Evolutionary conservation across 805 yeast species (phyloP), one percentile per base, ranked within the genome.

Genomic region (Wickerhamiella lipophila): DNA sequence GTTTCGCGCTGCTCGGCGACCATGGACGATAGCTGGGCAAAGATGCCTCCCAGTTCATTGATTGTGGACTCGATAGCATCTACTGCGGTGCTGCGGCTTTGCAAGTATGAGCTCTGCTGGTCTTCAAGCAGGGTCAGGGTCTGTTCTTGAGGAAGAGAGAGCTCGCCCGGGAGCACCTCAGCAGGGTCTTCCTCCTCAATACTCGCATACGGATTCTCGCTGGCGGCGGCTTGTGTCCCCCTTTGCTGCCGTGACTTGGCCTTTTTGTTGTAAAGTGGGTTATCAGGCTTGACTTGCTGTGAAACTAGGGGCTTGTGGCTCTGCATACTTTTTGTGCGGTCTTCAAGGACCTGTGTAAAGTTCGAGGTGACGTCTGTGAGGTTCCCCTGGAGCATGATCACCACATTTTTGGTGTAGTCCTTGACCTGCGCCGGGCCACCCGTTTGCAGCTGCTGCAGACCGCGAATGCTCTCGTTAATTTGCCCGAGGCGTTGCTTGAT

Each of bases 31-130:
- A 92, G 72, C 65, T 92, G 98, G 58, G 84, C 89, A 68, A 92
- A 92, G 52, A 92, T 72, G 45, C 83, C 82, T 39, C 98, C 98
- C 44, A 92, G 95, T 64, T 92, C 97, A 60, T 89, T 89, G 53
- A 92, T 92, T 0, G 98, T 92, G n/a, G 86, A 75, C 63, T 92
- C 98, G 46, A 92, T 92, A 0, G 96, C 85, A 61, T 89, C 97
- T 46, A 92, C 96, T 0, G 98, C 98, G 42, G 79, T 64, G 58
- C 79, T 81, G 59, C 98, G 74, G 56, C 83, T 92, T 58, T 80
- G 89, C 49, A 88, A 68, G 61, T 92, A 92, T 49, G 72, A 72
- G 50, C 68, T 67, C 55, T 77, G 78, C 57, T 86, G 94, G 64
- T 88, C 95, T 58, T 89, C 96, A 59, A 87, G 71, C 64, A 88